Percentiles rank a stretch among this genome's conserved stretches.
These are phyloP conservation scores for Alternaria sp. DNA, from an alignment of 2,329 filamentous ascomycete genomes.

Conservation along the genomic window DNA sequence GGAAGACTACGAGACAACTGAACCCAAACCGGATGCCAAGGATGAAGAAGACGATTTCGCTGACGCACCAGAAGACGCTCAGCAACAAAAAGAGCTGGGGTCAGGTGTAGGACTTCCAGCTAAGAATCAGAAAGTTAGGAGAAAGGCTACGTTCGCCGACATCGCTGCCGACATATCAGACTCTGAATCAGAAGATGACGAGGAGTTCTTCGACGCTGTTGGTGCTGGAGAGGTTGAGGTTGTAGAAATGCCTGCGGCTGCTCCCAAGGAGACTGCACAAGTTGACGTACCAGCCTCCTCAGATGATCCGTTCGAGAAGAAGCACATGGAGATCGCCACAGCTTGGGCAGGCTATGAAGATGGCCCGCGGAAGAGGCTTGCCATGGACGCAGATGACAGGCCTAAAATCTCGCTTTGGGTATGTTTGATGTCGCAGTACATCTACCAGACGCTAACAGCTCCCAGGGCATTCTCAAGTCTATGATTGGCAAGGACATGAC, in stretches of 20 bases:
- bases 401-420: constrained; percentile 97
- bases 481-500: constrained; percentile 99
- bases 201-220: constrained; percentile 97
- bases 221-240: constrained; percentile 92
- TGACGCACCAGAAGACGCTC: constrained; percentile 43
- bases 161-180: constrained; percentile 73
- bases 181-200: constrained; percentile 77
- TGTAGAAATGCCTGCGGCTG: constrained; percentile 65
- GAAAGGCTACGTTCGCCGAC: constrained; percentile 73
- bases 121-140: constrained; percentile 51
- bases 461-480: constrained; percentile 90
- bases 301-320: constrained; percentile 59
- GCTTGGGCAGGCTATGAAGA: constrained; percentile 94
- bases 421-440: constrained; percentile 31
- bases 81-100: constrained; percentile 41
- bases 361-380: constrained; percentile 78
- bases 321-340: constrained; percentile 71
- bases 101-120: constrained; percentile 27
- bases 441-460: constrained; percentile 31
- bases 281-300: constrained; percentile 41
- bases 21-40: constrained; percentile 19
- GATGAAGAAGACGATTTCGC: constrained; percentile 43
- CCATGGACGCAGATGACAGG: constrained; percentile 89
- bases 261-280: constrained; percentile 50
- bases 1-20: constrained; percentile 59